Evolutionary conservation across 352 stramenopile genomes (phyloP), one percentile per base, ranked within the genome.

Genomic region (Pythium diclinum): DNA sequence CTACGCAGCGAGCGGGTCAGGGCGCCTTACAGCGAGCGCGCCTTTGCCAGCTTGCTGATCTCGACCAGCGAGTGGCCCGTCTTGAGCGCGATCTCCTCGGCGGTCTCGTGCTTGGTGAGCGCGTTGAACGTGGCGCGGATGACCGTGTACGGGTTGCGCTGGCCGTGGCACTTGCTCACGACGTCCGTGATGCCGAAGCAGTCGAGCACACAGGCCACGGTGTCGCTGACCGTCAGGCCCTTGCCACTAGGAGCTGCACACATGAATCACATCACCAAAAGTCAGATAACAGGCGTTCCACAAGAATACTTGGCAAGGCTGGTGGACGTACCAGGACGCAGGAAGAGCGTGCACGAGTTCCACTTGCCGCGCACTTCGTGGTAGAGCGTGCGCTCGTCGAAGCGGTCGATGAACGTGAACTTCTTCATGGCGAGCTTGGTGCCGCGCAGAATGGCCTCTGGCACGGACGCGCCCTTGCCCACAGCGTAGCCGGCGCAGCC

Each of bases 321-420:
- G 16, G 25, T 2, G 21, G 13, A 46, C 67, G 38, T 66, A 73
- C 67, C 61, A 3, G 92, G 85, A 44, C 91, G 78, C 33, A 98
- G 74, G 58, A 94, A 89, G 9, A 98, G 85, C 67, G 87, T 96
- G 74, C 89, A 98, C 56, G 85, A 97, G 80, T 99, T 99, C 83
- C 97, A 97, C 74, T 96, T 97, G 69, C 96, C 96, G 25, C 81
- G 81, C 65, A 98, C 79, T 71, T 98, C 94, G 66, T 97, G 84
- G 65, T 85, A 97, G 44, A 99, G 77, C 56, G 88, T 95, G 56
- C 79, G 77, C 62, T 96, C 80, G 61, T 97, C 81, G 74, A 98
- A 98, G 58, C 94, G 89, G 76, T 98, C 94, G 38, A 98, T 84
- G 79, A 97, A 98, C 64, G 95, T 96, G 56, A 98, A 96, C 68